These are phyloP conservation scores for Glarea lozoyensis DNA, from an alignment of 495 filamentous ascomycete genomes.

Conservation along the genomic window DNA sequence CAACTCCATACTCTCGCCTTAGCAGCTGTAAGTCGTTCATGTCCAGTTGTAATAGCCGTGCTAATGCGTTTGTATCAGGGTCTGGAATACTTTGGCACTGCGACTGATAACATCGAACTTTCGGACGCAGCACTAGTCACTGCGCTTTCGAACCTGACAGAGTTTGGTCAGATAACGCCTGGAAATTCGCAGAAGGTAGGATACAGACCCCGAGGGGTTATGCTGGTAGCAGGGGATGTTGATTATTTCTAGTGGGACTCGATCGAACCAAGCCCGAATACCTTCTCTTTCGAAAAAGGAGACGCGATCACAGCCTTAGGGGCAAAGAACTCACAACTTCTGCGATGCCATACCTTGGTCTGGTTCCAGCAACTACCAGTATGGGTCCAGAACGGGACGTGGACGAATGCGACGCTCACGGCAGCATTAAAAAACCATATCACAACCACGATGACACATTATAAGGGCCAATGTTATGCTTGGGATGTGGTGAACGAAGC, in stretches of 20 bases:
- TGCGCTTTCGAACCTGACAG: constrained; percentile 25
- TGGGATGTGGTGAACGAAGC: constrained; percentile 64
- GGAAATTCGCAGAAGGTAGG: constrained; percentile 14
- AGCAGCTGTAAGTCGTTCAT: constrained; percentile 15
- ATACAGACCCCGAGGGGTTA: too few species aligned
- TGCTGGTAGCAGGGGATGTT: too few species aligned
- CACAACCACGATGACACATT: constrained; percentile 41
- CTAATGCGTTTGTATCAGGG: constrained; percentile 19
- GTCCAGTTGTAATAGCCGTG: background rate
- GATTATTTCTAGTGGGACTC: background rate
- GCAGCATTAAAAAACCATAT: constrained; percentile 46
- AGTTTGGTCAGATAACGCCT: constrained; percentile 44
- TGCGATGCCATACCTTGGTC: constrained; percentile 44
- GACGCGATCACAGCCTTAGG: constrained; percentile 43
- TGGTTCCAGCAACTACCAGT: constrained; percentile 52
- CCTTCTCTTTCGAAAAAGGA: constrained; percentile 40
- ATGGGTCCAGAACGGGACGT: constrained; percentile 34
- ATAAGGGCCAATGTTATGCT: constrained; percentile 40
- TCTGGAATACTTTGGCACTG: constrained; percentile 39
- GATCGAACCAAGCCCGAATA: constrained; percentile 19
- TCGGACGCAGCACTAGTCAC: constrained; percentile 24
- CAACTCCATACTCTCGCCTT: constrained; percentile 32
- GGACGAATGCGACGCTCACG: constrained; percentile 42
- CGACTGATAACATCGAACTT: constrained; percentile 35
- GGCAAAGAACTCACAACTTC: constrained; percentile 37